Base-by-base conservation (phyloP, 2,329 filamentous ascomycete species). In the Aciculosporium take region DNA sequence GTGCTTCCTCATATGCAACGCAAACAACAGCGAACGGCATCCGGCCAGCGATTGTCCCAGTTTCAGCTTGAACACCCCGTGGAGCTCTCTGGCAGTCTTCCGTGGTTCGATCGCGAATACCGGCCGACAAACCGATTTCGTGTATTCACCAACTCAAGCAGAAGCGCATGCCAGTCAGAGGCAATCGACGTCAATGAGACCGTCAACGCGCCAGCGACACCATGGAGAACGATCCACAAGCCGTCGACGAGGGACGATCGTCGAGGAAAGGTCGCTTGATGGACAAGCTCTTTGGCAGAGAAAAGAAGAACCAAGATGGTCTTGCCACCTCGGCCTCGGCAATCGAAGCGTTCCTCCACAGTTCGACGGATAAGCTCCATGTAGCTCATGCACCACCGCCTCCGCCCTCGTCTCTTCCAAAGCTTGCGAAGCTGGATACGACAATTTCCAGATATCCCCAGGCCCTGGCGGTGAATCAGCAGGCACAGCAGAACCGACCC, bases 261-360 rank as follows among this genome's bases (percentile, higher is more conserved):
- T 66, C 67, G 28, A 67, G 62, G 56, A 63, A 68, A 51, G 67
- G 68, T 52, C 74, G 76, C 46, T 58, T 80, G 36, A 79, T 79
- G 69, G 75, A 75, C 49, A 78, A 76, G 63, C 63, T 80, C 44
- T 78, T 78, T 52, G 66, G 57, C 46, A 68, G 63, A 52, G 66
- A 67, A 41, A 57, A 62, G 38, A 51, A 52, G 25, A 13, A 29
- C 15, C 41, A 57, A 15, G 56, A 54, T 43, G 57, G 58, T 39
- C 60, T 58, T 10, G 60, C 59, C 44, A 58, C 58, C 36, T 60
- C 59, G 12, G 60, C 60, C 32, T 62, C 61, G 50, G 68, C 73
- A 38, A 63, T 81, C 46, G 68, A 77, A 52, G 69, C 71, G 47
- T 80, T 80, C 56, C 64, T 81, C 39, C 68, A 67, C 52, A 70